These are phyloP conservation scores for Pharus latifolius DNA, from an alignment of 176 grass and related monocot species.

Conservation along the genomic window DNA sequence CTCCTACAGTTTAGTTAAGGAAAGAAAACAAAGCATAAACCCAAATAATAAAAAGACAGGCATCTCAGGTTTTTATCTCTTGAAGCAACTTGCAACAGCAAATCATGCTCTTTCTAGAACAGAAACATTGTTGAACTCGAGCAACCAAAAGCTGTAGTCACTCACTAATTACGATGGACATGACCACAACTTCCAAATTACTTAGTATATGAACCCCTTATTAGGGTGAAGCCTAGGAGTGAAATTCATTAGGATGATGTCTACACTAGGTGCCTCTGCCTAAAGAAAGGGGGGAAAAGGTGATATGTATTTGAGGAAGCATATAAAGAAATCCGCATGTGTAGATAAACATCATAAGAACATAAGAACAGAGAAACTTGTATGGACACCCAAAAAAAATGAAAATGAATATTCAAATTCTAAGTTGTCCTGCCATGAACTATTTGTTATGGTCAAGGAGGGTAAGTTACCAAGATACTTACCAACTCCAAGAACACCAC, in stretches of 20 bases:
- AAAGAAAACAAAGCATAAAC: no score
- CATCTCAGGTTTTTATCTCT: no score
- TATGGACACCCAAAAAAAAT: background rate
- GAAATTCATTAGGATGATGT: no score
- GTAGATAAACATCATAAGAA: no score
- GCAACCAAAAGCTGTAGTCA: background rate
- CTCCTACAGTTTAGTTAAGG: no score
- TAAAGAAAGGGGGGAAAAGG: no score
- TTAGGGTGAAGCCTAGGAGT: background rate
- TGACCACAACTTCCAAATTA: background rate
- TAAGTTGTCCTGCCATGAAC: background rate
- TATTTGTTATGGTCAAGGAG: background rate
- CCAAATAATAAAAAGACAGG: no score
- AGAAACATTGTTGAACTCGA: background rate
- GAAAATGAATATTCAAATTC: background rate
- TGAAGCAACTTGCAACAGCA: background rate
- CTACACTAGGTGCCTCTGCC: no score
- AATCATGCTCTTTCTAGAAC: background rate
- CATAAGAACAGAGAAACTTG: background rate
- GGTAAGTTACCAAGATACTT: slow-evolving; percentile 23
- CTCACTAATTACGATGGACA: background rate
- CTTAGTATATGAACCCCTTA: background rate
- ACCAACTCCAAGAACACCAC: slow-evolving; percentile 93
- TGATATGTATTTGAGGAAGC: no score
- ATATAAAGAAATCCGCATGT: no score